Evolutionary conservation across 1,139 yeast species (phyloP), one percentile per base, ranked within the genome.

Genomic region (Zygotorulaspora mrakii): DNA sequence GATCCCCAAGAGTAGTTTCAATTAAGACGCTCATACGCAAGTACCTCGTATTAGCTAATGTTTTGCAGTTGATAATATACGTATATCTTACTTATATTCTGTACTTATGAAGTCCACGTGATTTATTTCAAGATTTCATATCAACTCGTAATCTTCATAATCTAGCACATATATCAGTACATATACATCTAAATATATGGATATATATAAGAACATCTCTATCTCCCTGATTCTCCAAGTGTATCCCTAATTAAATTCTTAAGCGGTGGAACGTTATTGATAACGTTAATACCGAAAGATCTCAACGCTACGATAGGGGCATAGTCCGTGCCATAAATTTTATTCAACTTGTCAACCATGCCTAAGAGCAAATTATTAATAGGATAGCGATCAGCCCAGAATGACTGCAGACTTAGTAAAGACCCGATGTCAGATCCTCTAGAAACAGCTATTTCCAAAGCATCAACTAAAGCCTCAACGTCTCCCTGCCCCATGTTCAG

Each of bases 401-500:
- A 91, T 9, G 88, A 85, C 59, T 89, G 96, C 34, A 91, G 70
- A 3, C 86, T 88, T 46, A 89, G 67, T 17, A 53, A 33, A 16
- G 82, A 74, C 1, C 97, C 98, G 39, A 91, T 81, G 57, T 94
- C 98, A 48, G 85, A 70, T 0, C 99, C 99, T 32, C 96, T 70
- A 23, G 69, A 67, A 3, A 76, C 67, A 1, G 95, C 95, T 8
- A 53, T 68, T 50, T 86, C 95, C 30, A 91, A 60, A 0, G 94
- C 85, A 1, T 62, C 68, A 1, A 82, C 78, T 30, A 91, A 70
- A 2, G 81, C 69, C 42, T 80, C 80, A 2, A 86, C 96, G 58
- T 91, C 99, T 24, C 83, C 80, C 61, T 89, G 96, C n/a, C 98
- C 98, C 95, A 91, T 88, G 61, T 91, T 91, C 45, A 91, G 74